Evolutionary conservation across 2,329 filamentous ascomycete genomes (phyloP), one percentile per base, ranked within the genome.

Genomic region (Allantophomopsis lycopodina): DNA sequence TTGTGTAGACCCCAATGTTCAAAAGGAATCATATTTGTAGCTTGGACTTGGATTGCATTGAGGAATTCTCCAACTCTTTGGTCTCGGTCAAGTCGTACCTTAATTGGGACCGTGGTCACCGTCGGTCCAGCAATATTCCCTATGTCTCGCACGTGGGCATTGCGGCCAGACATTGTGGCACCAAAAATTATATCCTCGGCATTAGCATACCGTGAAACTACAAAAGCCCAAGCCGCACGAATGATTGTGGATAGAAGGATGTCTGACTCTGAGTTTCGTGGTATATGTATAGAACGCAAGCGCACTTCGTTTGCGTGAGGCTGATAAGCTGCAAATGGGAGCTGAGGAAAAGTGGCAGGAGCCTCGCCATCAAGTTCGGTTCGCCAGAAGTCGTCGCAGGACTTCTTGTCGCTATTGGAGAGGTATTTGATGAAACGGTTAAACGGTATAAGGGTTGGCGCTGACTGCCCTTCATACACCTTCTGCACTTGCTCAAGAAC

Each of bases 1-100:
- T 60, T 53, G 41, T 64, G 60, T 16, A 62, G 46, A 4, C 61
- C 60, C 20, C 61, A 51, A 44, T 73, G 68, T 43, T 72, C 61
- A 47, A 71, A 61, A 2, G 64, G 64, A 12, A 71, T 66, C 46
- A 68, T 64, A 11, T 62, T 52, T 0, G 65, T 58, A 0, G 62
- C 62, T 32, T 63, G 56, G 13, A 62, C 53, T 17, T 72, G 66
- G 2, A 72, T 55, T 2, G 50, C 48, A 18, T 63, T 51, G n/a
- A 75, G 50, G 38, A 64, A 69, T 18, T 65, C 51, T 0, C 47
- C 44, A 7, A 63, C 52, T 3, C 53, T 49, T 5, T 48, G 45
- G 5, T 51, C 50, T 2, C 50, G 42, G 15, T 53, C 50, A 13
- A 62, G 41, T 2, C 43, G 43, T 1, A 64, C 50, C 14, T 59